Evolutionary conservation across 805 yeast species (phyloP), one percentile per base, ranked within the genome.

Genomic region (Cyberlindnera petersonii): DNA sequence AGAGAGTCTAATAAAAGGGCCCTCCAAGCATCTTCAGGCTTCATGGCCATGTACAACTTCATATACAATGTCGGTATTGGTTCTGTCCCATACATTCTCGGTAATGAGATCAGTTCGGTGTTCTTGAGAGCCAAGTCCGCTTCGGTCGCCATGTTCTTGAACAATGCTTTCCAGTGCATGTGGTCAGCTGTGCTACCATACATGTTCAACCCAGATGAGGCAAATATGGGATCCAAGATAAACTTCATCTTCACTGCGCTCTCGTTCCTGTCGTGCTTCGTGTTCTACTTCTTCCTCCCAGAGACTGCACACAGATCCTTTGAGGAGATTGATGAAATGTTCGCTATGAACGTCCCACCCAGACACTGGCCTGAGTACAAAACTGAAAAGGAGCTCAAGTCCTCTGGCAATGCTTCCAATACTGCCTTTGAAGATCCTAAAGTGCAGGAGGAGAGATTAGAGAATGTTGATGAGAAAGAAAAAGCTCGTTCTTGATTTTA

Each of bases 291-390:
- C 56, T 65, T 66, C 39, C 61, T 74, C 37, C 82, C 82, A 16
- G 82, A 77, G 56, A 70, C 79, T 19, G 64, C 64, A 45, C 65
- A 64, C 37, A 65, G 77, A 55, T 72, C 79, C 0, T 74, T 62
- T 48, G 79, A 75, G 39, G 82, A 76, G 50, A 62, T 77, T 50
- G 82, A 76, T 55, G 60, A 61, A 38, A 59, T 76, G 63, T 77
- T 72, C 56, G 61, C 53, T 34, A 48, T 40, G 32, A 34, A 40
- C 4, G 42, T 61, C 26, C 53, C 58, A 24, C 50, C 63, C 9
- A 50, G 61, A 48, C 35, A 57, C 14, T 62, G 56, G 53, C 16
- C 24, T 10, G 30, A 17, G 14, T 41, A 21, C 30, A 20, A 29
- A 21, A 41, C 44, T 10, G 41, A 41, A 22, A 37, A 37, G 22